Evolutionary conservation across 176 grass and related monocot genomes (phyloP), one percentile per base, ranked within the genome.

Genomic region (Areca catechu): DNA sequence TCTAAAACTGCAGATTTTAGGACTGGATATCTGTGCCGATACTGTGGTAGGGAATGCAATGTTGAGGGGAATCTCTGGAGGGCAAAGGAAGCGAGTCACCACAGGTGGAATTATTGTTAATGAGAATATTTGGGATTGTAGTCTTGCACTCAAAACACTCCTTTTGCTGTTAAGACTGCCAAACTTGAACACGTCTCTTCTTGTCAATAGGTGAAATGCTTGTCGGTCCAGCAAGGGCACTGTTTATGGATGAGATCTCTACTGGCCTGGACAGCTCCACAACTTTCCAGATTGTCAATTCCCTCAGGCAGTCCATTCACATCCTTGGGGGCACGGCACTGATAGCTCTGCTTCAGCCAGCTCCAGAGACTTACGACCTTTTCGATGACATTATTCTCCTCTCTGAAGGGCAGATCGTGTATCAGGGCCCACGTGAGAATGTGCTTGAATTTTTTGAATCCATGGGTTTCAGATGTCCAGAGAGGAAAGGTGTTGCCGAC

Each of bases 211-310:
- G 79, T 19, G 85, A 88, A 50, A 88, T 88, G 79, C 47, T 88
- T 60, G 63, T 67, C 17, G 85, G 85, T 20, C 85, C 79, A 15
- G 58, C 74, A 21, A 82, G 52, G 66, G 74, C 53, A 21, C 62
- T 88, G 24, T 88, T 88, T 61, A 88, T 83, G 84, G 79, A 88
- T 62, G 79, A 88, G 59, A 88, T 88, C 18, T 88, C 84, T 5
- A 88, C 84, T 1, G 84, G 84, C 4, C 70, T 82, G 30, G 84
- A 87, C 24, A 87, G 84, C 60, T 87, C 84, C 14, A 87, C 78
- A 22, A 87, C 84, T 10, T 87, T 74, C 68, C 70, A 82, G 60
- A 88, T 88, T 6, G 70, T 82, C 7, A 75, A 79, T 24, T 82
- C 61, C 5, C 21, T 88, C 50, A 53, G 65, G 28, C 75, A 79